Conservation (phyloP, 1,284 basidiomycete species). For the Cryptococcus depauperatus region DNA sequence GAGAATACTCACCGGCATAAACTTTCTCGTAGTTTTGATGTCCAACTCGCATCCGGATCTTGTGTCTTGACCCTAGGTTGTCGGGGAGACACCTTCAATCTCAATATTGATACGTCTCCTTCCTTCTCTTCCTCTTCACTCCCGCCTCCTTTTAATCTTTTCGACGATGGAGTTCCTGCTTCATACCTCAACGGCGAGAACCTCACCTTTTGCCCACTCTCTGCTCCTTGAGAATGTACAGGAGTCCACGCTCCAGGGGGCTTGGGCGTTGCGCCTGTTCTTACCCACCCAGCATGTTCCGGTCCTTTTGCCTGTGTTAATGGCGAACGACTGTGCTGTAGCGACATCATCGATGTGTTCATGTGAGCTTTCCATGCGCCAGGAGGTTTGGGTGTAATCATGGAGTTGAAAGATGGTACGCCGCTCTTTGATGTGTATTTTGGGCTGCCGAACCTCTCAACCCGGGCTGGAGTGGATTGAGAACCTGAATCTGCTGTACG, state of each 20-base stretch:
- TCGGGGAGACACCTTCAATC: slow-evolving; percentile 18
- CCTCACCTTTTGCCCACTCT: neutral
- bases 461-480: too few relatives aligned
- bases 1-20: slow-evolving; percentile 1
- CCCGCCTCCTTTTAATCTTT: neutral
- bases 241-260: slow-evolving; percentile 22
- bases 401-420: too few relatives aligned
- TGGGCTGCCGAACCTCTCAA: too few relatives aligned
- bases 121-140: neutral
- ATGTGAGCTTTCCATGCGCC: neutral
- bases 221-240: slow-evolving; percentile 1
- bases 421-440: too few relatives aligned
- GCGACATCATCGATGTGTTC: too few relatives aligned
- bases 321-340: too few relatives aligned
- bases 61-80: too few relatives aligned
- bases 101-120: slow-evolving; percentile 22
- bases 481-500: too few relatives aligned
- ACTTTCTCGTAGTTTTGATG: slow-evolving; percentile 2
- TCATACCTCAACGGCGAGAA: slow-evolving; percentile 1
- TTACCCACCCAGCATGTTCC: too few relatives aligned
- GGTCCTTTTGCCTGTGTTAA: too few relatives aligned
- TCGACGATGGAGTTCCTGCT: neutral
- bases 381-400: neutral
- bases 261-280: slow-evolving; percentile 17
- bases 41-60: slow-evolving; percentile 12